phyloP scores from a whole-genome alignment of 352 stramenopile genomes.

The Blastocystis sp. region DNA sequence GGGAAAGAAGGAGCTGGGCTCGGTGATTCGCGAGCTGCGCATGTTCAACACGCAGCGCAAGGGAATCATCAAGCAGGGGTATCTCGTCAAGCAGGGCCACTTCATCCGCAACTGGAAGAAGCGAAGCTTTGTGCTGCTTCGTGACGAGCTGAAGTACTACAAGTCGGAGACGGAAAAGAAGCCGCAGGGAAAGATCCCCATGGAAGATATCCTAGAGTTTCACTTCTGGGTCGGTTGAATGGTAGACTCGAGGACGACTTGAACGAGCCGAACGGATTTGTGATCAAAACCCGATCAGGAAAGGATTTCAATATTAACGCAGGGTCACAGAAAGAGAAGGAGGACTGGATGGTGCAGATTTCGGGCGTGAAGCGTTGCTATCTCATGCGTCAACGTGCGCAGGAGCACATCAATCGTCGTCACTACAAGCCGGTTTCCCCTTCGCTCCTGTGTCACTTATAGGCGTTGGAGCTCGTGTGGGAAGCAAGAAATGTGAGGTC shows the following conservation, averaged over 20 bases:
- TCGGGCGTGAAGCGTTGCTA: slow-evolving; percentile 18
- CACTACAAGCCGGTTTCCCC: neutral
- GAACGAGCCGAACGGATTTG: slow-evolving; percentile 40
- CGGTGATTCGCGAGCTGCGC: slow-evolving; percentile 44
- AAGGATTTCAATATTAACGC: slow-evolving; percentile 60
- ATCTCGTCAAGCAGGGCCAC: slow-evolving; percentile 58
- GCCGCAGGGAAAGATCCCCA: slow-evolving; percentile 39
- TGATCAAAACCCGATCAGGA: slow-evolving; percentile 30
- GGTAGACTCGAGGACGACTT: slow-evolving; percentile 40
- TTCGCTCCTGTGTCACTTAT: neutral
- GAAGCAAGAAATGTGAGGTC: slow-evolving; percentile 21
- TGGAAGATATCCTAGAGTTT: slow-evolving; percentile 58
- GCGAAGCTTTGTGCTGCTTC: slow-evolving; percentile 55
- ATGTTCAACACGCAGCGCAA: slow-evolving; percentile 57
- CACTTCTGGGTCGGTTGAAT: neutral
- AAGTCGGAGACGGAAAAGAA: slow-evolving; percentile 62
- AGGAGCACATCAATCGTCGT: slow-evolving; percentile 1
- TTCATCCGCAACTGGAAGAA: slow-evolving; percentile 62
- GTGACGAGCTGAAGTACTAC: slow-evolving; percentile 57
- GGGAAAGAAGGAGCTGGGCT: slow-evolving; percentile 1
- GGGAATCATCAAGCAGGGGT: slow-evolving; percentile 57
- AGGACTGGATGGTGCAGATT: slow-evolving; percentile 60
- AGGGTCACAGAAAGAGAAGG: slow-evolving; percentile 24
- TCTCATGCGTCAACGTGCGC: slow-evolving; percentile 39
- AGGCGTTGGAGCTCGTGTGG: slow-evolving; percentile 47